phyloP scores from a whole-genome alignment of 129 eudicot genomes.

The Lonicera japonica region DNA sequence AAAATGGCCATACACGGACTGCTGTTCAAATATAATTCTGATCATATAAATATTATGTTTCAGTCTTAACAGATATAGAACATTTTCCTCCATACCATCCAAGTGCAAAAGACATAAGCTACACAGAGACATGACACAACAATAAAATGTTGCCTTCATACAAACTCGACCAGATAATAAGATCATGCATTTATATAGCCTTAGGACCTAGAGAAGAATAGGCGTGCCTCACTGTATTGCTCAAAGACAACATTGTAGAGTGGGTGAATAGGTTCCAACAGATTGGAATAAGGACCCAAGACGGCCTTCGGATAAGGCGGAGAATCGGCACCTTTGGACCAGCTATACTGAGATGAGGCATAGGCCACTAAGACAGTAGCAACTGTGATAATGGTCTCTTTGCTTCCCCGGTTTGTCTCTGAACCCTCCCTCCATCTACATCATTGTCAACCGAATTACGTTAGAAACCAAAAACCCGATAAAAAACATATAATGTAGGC shows the following conservation, averaged over 20 bases:
- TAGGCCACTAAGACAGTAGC: constrained; percentile 89
- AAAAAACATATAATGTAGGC: too few relatives aligned
- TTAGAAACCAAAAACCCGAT: constrained; percentile 6
- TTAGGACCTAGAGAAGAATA: constrained; percentile 42
- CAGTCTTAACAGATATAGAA: too few relatives aligned
- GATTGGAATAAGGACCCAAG: constrained; percentile 77
- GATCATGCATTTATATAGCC: background rate
- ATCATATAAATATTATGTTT: too few relatives aligned
- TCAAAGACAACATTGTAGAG: constrained; percentile 65
- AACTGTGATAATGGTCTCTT: constrained; percentile 85
- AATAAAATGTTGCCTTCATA: background rate
- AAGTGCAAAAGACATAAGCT: too few relatives aligned
- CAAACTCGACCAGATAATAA: background rate
- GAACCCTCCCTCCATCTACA: constrained; percentile 80
- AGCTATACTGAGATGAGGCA: constrained; percentile 60
- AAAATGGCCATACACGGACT: too few relatives aligned
- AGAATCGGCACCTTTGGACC: constrained; percentile 40
- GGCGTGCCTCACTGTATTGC: constrained; percentile 51
- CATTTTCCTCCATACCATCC: too few relatives aligned
- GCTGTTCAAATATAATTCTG: too few relatives aligned
- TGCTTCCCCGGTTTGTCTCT: constrained; percentile 94
- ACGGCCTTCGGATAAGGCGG: constrained; percentile 53
- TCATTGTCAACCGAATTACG: constrained; percentile 4
- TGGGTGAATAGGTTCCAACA: constrained; percentile 73
- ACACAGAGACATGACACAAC: too few relatives aligned